Conservation (phyloP, 1,139 yeast genomes). For the Magnusiomyces starmeri region DNA sequence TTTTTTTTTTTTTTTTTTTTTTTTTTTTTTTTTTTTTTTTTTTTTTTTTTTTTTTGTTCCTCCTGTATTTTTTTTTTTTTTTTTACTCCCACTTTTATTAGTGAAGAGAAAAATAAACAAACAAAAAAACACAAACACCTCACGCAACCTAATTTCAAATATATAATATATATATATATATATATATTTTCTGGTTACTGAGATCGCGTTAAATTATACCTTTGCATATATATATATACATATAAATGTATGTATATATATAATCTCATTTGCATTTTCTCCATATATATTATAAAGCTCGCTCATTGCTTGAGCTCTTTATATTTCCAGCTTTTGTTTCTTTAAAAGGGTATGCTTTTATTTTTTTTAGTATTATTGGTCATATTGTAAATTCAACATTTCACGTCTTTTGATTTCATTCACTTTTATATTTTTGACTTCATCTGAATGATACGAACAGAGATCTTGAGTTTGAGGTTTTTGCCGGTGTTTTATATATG, state of each 20-base stretch:
- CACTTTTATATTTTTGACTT: too few relatives aligned
- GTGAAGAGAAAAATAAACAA: not conserved
- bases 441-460: too few relatives aligned
- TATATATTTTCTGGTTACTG: not conserved
- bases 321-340: too few relatives aligned
- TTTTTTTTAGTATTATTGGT: too few relatives aligned
- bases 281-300: not conserved
- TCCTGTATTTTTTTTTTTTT: not conserved
- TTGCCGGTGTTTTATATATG: too few relatives aligned
- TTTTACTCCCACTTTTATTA: not conserved
- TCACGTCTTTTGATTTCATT: too few relatives aligned
- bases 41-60: not conserved
- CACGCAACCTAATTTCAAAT: not conserved
- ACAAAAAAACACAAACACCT: too few relatives aligned
- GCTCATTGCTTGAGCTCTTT: too few relatives aligned
- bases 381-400: too few relatives aligned
- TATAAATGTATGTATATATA: not conserved
- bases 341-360: too few relatives aligned
- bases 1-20: not conserved
- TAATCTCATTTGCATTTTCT: not conserved
- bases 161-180: too few relatives aligned
- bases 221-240: not conserved
- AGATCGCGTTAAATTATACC: not conserved
- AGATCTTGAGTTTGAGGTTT: too few relatives aligned
- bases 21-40: constrained; percentile 1